phyloP scores from a whole-genome alignment of 1,284 basidiomycete species.

The Farysia itapuensis region DNA sequence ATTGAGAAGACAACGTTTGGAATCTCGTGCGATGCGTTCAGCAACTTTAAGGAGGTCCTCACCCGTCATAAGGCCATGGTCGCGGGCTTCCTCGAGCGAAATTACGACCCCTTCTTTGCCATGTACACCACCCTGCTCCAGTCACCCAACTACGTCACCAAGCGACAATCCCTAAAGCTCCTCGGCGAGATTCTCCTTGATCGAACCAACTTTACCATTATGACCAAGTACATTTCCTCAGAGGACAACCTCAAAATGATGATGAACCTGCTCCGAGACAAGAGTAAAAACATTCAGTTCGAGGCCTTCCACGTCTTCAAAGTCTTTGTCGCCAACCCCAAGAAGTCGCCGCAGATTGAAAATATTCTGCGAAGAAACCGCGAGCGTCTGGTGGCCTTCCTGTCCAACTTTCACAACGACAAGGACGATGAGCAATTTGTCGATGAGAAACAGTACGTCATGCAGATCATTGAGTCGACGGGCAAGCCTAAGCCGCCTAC shows the following conservation, averaged over 20 bases:
- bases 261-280: conserved; percentile 97
- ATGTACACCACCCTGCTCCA: conserved; percentile 90
- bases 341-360: conserved; percentile 95
- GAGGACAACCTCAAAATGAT: conserved; percentile 95
- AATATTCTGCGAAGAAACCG: conserved; percentile 87
- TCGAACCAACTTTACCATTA: conserved; percentile 94
- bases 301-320: conserved; percentile 99
- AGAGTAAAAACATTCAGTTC: conserved; percentile 98
- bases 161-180: conserved; percentile 95
- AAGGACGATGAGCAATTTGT: conserved; percentile 69
- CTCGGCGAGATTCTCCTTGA: conserved; percentile 97
- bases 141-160: conserved; percentile 97
- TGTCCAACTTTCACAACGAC: conserved; percentile 94
- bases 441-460: conserved; percentile 58
- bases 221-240: conserved; percentile 91
- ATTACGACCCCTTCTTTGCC: conserved; percentile 96
- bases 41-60: conserved; percentile 77
- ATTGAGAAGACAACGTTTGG: conserved; percentile 98
- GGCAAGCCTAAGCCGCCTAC: conserved; percentile 6
- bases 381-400: conserved; percentile 84
- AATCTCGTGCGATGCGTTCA: conserved; percentile 95
- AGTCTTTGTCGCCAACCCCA: conserved; percentile 98
- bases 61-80: conserved; percentile 97
- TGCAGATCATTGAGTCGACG: conserved; percentile 54
- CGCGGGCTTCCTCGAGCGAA: conserved; percentile 89